A percentile compares a stretch with the other conserved stretches of the same genome.
Evolutionary conservation across 257 asterid species (phyloP).

Genomic region (Nicotiana obtusifolia): DNA sequence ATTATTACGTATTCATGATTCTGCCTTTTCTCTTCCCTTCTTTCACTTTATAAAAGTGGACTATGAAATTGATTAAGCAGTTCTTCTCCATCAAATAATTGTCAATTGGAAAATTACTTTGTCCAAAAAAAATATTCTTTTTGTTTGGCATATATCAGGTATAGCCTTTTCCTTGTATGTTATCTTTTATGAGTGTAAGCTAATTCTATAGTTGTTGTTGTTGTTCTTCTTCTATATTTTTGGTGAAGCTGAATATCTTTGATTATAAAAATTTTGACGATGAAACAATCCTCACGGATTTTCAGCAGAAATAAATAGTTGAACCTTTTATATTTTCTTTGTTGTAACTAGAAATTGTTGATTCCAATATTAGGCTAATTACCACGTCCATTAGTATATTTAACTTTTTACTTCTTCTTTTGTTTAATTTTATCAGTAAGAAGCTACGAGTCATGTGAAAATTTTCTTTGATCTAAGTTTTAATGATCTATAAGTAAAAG

Average conservation of each 20-base stretch:
- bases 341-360: neutral
- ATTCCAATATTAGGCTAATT: neutral
- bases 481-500: no score
- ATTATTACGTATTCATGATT: neutral
- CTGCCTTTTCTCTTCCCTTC: neutral
- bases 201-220: no score
- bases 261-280: no score
- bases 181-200: neutral
- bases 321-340: neutral
- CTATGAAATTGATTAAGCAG: neutral
- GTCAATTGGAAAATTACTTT: no score
- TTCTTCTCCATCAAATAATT: neutral
- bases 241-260: neutral
- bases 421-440: neutral
- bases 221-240: no score
- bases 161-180: no score
- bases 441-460: neutral
- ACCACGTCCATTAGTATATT: neutral
- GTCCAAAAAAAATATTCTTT: neutral
- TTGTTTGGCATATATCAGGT: neutral
- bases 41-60: neutral
- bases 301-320: no score
- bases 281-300: neutral
- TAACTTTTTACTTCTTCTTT: neutral
- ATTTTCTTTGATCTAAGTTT: no score